These are phyloP conservation scores for Didymella keratinophila DNA, from an alignment of 2,329 filamentous ascomycete species.

Conservation along the genomic window DNA sequence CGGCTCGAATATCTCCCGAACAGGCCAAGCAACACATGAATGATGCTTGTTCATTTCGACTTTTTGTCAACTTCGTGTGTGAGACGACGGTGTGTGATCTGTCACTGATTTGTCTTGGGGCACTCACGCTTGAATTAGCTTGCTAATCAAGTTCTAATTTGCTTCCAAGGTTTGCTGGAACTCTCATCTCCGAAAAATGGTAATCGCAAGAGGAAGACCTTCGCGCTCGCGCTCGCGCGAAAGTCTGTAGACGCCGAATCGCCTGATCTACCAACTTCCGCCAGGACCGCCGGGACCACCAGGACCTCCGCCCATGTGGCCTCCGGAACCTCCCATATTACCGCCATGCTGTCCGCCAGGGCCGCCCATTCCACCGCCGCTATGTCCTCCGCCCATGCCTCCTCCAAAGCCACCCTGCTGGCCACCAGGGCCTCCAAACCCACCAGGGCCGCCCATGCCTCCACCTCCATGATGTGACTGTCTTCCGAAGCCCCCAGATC, in stretches of 20 bases:
- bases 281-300: not conserved
- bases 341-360: not conserved
- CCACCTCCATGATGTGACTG: slow-evolving; percentile 1
- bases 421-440: not conserved
- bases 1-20: not conserved
- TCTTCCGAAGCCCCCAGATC: not conserved
- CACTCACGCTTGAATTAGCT: too few relatives aligned
- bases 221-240: too few relatives aligned
- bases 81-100: not conserved
- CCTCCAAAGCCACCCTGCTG: not conserved
- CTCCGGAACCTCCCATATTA: not conserved
- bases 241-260: too few relatives aligned
- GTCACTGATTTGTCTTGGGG: not conserved
- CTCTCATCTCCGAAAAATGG: too few relatives aligned
- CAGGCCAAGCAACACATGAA: not conserved
- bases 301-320: slow-evolving; percentile 1
- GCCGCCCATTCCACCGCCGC: not conserved
- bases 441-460: slow-evolving; percentile 2
- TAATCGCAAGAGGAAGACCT: too few relatives aligned
- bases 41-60: not conserved
- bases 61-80: not conserved
- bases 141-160: too few relatives aligned
- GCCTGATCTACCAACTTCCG: slow-evolving; percentile 1
- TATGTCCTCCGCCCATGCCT: not conserved
- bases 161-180: too few relatives aligned